Evolutionary conservation across 495 filamentous ascomycete species (phyloP).

Genomic region (Xylaria palmicola): DNA sequence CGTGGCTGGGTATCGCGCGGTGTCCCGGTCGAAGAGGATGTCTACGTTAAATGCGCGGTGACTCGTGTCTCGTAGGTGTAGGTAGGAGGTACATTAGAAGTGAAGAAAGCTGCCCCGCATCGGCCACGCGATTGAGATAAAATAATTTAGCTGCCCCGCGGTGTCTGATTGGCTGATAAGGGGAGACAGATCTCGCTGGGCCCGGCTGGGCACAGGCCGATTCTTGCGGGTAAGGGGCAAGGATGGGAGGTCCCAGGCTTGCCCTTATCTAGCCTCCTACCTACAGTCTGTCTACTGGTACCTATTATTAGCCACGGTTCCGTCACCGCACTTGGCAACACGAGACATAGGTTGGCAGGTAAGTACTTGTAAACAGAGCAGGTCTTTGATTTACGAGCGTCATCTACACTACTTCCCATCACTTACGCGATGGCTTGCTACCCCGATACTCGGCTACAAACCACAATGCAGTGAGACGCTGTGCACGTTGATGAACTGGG

Average conservation of each 20-base stretch:
- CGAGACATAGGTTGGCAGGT: too few species aligned
- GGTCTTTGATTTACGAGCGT: too few species aligned
- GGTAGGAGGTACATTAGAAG: too few species aligned
- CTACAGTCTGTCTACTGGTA: too few species aligned
- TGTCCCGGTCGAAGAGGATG: neutral
- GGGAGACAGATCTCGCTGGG: neutral
- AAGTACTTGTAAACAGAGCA: too few species aligned
- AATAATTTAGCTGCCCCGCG: constrained; percentile 4
- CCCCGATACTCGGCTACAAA: too few species aligned
- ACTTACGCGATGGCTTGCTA: neutral
- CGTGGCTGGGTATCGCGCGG: neutral
- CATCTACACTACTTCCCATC: too few species aligned
- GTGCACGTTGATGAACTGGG: too few species aligned
- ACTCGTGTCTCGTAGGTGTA: neutral
- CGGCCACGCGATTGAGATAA: constrained; percentile 9
- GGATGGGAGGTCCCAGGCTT: constrained; percentile 1
- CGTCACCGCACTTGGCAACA: too few species aligned
- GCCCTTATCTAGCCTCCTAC: neutral
- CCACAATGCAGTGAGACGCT: too few species aligned
- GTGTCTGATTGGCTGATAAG: constrained; percentile 3
- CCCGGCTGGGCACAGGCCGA: neutral
- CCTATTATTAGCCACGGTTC: neutral
- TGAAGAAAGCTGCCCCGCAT: constrained; percentile 8
- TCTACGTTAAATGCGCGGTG: neutral
- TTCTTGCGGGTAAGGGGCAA: neutral